A percentile compares a stretch with the other conserved stretches of the same genome.
Conservation (phyloP, 1,284 basidiomycete species). For the Tranzscheliella williamsii region DNA sequence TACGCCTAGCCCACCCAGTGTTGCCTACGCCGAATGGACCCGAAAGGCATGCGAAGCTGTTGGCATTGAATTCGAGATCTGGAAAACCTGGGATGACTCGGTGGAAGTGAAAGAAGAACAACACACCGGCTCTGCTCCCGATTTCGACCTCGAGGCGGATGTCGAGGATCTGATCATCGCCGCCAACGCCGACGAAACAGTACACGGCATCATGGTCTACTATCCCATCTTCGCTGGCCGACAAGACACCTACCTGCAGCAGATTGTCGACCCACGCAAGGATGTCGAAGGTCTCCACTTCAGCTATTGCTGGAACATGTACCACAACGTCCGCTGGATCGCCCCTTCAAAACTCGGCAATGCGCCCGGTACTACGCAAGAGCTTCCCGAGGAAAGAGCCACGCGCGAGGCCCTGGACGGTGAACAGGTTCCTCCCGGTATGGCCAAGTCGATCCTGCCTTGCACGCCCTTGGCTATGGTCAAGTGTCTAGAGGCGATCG, state of each 20-base stretch:
- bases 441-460: constrained; percentile 90
- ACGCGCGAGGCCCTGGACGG: constrained; percentile 30
- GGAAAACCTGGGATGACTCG: constrained; percentile 59
- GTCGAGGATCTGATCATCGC: constrained; percentile 60
- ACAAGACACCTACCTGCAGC: constrained; percentile 92
- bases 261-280: constrained; percentile 92
- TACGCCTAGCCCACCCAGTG: constrained; percentile 82
- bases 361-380: constrained; percentile 55
- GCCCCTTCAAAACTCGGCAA: constrained; percentile 53
- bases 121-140: constrained; percentile 68
- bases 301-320: constrained; percentile 62
- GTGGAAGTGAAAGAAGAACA: constrained; percentile 61
- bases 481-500: constrained; percentile 85
- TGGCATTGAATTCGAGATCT: constrained; percentile 78
- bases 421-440: constrained; percentile 68
- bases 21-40: constrained; percentile 90
- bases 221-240: constrained; percentile 62
- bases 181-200: constrained; percentile 78
- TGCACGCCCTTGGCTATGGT: constrained; percentile 94
- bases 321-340: constrained; percentile 61
- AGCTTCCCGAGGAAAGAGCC: constrained; percentile 38
- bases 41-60: constrained; percentile 84
- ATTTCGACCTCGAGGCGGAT: constrained; percentile 79
- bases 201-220: constrained; percentile 92
- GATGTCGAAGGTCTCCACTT: constrained; percentile 96